These are phyloP conservation scores for Fusarium sterilihyphosum DNA, from an alignment of 2,329 filamentous ascomycete species.

Conservation along the genomic window DNA sequence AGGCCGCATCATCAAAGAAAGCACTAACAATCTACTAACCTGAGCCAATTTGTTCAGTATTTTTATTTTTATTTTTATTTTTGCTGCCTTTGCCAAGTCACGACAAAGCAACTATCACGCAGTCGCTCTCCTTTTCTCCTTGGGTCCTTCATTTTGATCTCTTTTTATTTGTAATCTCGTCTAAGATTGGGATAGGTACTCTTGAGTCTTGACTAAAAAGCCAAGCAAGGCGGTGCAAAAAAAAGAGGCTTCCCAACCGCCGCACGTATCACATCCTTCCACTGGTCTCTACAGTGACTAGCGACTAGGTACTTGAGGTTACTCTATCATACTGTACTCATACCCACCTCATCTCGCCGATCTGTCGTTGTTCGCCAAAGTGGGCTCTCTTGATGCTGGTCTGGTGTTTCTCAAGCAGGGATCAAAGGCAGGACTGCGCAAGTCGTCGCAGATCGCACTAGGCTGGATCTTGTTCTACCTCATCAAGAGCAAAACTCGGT, in stretches of 20 bases:
- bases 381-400: slow-evolving; percentile 23
- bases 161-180: slow-evolving; percentile 18
- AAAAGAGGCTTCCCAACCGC: slow-evolving; percentile 2
- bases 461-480: slow-evolving; percentile 27
- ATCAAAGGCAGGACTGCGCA: slow-evolving; percentile 21
- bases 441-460: slow-evolving; percentile 29
- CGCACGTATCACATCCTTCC: slow-evolving; percentile 26
- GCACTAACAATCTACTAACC: slow-evolving; percentile 6
- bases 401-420: slow-evolving; percentile 30
- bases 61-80: neutral
- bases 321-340: neutral
- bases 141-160: slow-evolving; percentile 2
- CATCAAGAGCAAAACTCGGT: neutral
- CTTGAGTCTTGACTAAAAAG: slow-evolving; percentile 18
- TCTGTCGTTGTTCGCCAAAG: slow-evolving; percentile 30
- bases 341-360: slow-evolving; percentile 26
- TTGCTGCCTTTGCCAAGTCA: neutral
- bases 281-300: slow-evolving; percentile 14
- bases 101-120: neutral
- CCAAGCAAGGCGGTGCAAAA: slow-evolving; percentile 36
- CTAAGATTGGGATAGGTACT: neutral
- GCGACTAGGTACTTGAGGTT: neutral
- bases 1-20: slow-evolving; percentile 32
- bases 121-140: slow-evolving; percentile 1
- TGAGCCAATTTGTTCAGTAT: slow-evolving; percentile 4